Evolutionary conservation across 2,329 filamentous ascomycete genomes (phyloP), one percentile per base, ranked within the genome.

Genomic region (Trichophyton simii): DNA sequence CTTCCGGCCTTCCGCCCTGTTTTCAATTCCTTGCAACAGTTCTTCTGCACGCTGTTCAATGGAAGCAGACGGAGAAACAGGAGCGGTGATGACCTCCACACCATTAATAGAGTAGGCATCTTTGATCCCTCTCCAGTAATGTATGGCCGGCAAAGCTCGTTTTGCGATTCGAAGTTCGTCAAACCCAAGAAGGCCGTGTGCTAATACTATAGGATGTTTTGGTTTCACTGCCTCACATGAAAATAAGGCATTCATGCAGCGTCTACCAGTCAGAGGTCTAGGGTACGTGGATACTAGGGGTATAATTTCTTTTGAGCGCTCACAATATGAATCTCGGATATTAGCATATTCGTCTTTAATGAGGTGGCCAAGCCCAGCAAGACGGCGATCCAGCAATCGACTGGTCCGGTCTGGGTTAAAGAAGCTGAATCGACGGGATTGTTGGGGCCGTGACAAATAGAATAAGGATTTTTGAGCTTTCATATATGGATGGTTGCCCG

Each of bases 131-230:
- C 83, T 78, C 83, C 83, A 86, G 68, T 86, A 86, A 60, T 83
- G 79, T 22, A 86, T 76, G 0, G 82, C 81, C 0, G 83, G 83
- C 42, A 75, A 73, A 3, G 36, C 41, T 11, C 72, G 71, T 0
- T 83, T 82, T 1, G 77, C 81, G 3, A 83, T 73, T 15, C 77
- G 80, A 8, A 86, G 70, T 68, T 86, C 82, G 65, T 85, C 82
- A 69, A 86, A 86, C n/a, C 83, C 83, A 20, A 86, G 73, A 9
- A 86, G 76, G n/a, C 83, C 83, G 71, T 86, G 83, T 3, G 83
- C 83, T 8, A 86, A 80, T 57, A 86, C 79, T 59, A 86, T 79
- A 1, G 83, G 81, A 66, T 85, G 70, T 68, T 81, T 81, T 48
- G 78, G 81, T 7, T 73, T 71, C 58, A 72, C 72, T 76, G 50